These are phyloP conservation scores for Coemansia sp. DNA, from an alignment of 192 early-diverging fungal species.

Conservation along the genomic window DNA sequence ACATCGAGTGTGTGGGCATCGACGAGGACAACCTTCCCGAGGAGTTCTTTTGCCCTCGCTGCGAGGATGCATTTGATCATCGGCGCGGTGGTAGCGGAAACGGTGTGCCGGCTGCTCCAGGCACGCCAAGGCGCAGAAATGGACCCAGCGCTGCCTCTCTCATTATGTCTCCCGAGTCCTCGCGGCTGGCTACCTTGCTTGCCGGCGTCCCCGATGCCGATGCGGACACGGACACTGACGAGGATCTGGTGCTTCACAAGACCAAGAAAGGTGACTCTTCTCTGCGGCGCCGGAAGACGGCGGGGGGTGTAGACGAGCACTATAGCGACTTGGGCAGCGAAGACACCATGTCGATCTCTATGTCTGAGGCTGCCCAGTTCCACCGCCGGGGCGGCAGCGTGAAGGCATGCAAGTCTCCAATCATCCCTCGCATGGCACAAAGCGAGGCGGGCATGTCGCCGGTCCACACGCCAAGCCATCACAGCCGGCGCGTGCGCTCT, in stretches of 20 bases:
- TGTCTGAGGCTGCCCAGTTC: slow-evolving; percentile 46
- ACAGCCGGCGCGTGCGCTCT: slow-evolving; percentile 29
- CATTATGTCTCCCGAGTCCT: slow-evolving; percentile 47
- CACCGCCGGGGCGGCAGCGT: slow-evolving; percentile 45
- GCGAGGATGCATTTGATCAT: slow-evolving; percentile 12
- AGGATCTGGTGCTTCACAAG: slow-evolving; percentile 36
- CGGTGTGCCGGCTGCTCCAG: not conserved
- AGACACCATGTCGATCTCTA: slow-evolving; percentile 49
- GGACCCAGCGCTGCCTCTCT: slow-evolving; percentile 1
- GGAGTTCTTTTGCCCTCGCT: slow-evolving; percentile 65
- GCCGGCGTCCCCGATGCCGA: slow-evolving; percentile 32
- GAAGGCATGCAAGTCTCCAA: slow-evolving; percentile 22
- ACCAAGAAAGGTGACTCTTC: slow-evolving; percentile 1
- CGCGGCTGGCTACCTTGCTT: slow-evolving; percentile 42
- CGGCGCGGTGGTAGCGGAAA: not conserved
- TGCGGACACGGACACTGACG: slow-evolving; percentile 42
- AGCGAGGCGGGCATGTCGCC: slow-evolving; percentile 41
- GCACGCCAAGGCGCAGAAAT: slow-evolving; percentile 27
- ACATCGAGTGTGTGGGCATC: slow-evolving; percentile 65
- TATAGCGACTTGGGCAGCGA: slow-evolving; percentile 27
- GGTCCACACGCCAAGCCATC: slow-evolving; percentile 7
- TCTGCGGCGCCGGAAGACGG: not conserved
- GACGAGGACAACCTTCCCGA: slow-evolving; percentile 57
- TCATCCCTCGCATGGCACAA: slow-evolving; percentile 37
- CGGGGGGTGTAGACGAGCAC: not conserved